Evolutionary conservation across 2,329 filamentous ascomycete species (phyloP).

Genomic region (Aureobasidium sp.): DNA sequence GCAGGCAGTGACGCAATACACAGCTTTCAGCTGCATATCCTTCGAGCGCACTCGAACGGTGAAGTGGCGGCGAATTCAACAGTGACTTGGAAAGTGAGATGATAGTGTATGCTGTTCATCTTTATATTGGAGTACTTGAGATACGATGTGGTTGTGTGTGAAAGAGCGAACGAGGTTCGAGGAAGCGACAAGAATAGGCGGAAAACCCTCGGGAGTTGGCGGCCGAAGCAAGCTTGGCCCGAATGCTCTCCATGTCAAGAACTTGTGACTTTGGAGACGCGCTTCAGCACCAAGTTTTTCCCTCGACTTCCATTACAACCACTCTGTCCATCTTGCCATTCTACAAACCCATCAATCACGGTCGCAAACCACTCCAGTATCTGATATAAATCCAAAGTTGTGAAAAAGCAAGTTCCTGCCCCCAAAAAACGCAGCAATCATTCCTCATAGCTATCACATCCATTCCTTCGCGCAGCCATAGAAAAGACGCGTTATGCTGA

Average conservation of each 20-base stretch:
- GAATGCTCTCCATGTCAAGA: background rate
- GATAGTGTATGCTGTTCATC: background rate
- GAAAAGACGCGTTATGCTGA: slow-evolving; percentile 5
- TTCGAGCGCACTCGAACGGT: background rate
- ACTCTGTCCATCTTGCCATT: background rate
- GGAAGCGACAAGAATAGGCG: background rate
- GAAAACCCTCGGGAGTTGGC: background rate
- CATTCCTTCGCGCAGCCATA: background rate
- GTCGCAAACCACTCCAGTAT: background rate
- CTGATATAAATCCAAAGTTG: background rate
- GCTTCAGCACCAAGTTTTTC: slow-evolving; percentile 1
- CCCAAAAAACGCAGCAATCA: slow-evolving; percentile 3
- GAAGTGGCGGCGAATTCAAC: background rate
- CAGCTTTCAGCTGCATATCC: background rate
- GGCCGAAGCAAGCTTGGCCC: background rate
- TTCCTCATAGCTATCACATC: background rate
- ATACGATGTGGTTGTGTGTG: background rate
- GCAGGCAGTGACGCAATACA: slow-evolving; percentile 2
- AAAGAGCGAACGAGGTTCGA: background rate
- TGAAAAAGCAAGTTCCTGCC: background rate
- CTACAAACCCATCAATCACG: background rate
- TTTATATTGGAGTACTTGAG: background rate
- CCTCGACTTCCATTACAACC: background rate
- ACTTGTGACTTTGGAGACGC: background rate
- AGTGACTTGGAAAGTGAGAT: background rate